These are phyloP conservation scores for Arachnomyces sp. DNA, from an alignment of 2,329 filamentous ascomycete genomes.

Conservation along the genomic window DNA sequence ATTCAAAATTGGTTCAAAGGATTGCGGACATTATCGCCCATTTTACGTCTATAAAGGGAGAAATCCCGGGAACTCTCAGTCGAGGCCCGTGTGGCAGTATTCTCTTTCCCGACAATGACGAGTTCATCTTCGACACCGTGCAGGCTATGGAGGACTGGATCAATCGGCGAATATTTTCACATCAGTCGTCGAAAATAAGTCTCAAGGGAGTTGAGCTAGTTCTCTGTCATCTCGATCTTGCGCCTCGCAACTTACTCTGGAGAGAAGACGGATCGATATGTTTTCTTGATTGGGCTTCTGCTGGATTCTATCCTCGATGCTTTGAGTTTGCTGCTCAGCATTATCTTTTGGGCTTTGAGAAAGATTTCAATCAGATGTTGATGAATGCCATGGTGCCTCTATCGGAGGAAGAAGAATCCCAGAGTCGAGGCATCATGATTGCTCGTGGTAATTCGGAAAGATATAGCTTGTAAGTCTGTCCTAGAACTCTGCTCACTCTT, in stretches of 20 bases:
- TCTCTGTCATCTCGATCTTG: constrained; percentile 13
- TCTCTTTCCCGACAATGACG: background rate
- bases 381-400: background rate
- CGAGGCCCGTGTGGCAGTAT: background rate
- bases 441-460: background rate
- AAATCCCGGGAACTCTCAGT: background rate
- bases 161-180: background rate
- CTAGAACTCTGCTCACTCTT: too few relatives aligned
- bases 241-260: constrained; percentile 13
- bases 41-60: too few relatives aligned
- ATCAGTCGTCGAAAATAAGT: background rate
- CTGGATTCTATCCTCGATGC: constrained; percentile 11
- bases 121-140: background rate
- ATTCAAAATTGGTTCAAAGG: background rate
- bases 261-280: constrained; percentile 9
- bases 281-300: constrained; percentile 11
- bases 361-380: background rate
- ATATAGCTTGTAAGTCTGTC: constrained; percentile 2
- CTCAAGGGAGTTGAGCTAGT: constrained; percentile 8
- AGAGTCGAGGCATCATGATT: background rate
- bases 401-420: background rate
- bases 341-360: background rate
- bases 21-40: background rate
- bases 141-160: background rate
- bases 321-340: constrained; percentile 9